Percentiles rank a stretch among this genome's conserved stretches.
Conservation (phyloP, 352 stramenopile species). For the Globisporangium splendens region DNA sequence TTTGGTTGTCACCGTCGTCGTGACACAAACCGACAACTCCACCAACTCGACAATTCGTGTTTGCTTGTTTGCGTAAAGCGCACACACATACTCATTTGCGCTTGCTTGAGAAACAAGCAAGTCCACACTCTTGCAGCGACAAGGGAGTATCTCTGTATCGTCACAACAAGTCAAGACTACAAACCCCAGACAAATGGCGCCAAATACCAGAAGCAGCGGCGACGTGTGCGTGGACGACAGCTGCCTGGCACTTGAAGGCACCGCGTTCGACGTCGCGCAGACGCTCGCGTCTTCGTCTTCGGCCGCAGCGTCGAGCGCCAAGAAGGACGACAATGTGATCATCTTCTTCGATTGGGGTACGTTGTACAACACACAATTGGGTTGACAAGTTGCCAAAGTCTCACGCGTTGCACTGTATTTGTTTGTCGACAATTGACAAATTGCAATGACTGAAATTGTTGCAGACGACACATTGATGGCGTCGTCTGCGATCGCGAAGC, state of each 20-base stretch:
- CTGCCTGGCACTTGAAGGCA: slow-evolving; percentile 36
- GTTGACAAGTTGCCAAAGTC: neutral
- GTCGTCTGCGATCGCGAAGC: slow-evolving; percentile 75
- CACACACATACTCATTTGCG: too few relatives aligned
- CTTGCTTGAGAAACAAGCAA: too few relatives aligned
- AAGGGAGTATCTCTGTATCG: neutral
- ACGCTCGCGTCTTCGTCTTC: slow-evolving; percentile 24
- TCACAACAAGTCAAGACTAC: neutral
- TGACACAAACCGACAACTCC: too few relatives aligned
- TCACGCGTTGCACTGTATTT: slow-evolving; percentile 4
- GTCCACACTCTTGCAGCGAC: too few relatives aligned
- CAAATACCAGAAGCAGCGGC: slow-evolving; percentile 44
- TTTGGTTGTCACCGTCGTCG: too few relatives aligned
- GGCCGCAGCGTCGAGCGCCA: slow-evolving; percentile 10
- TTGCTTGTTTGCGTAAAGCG: too few relatives aligned
- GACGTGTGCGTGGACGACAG: slow-evolving; percentile 66
- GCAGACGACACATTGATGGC: slow-evolving; percentile 81
- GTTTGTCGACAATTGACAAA: slow-evolving; percentile 8
- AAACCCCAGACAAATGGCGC: slow-evolving; percentile 45
- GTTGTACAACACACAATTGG: slow-evolving; percentile 1
- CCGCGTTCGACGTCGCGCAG: slow-evolving; percentile 41
- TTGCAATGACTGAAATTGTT: neutral
- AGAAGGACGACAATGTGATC: slow-evolving; percentile 58
- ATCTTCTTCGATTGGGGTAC: slow-evolving; percentile 88
- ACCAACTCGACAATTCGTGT: too few relatives aligned